Base-by-base conservation (phyloP, 73 alveolate genomes). In the Paramecium tetraurelia region DNA sequence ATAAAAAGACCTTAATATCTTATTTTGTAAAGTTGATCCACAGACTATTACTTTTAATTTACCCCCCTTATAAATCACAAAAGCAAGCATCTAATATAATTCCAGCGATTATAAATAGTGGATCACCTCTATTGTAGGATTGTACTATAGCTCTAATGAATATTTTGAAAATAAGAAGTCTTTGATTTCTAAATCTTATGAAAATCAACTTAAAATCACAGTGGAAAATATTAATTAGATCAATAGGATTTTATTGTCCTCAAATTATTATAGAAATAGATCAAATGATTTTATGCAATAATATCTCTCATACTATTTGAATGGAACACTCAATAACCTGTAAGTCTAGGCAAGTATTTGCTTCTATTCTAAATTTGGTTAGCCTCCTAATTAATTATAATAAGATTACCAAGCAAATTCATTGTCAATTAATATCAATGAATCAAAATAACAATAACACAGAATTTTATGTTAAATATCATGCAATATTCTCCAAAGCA, bases 351-450 rank as follows among this genome's bases (percentile, higher is more conserved):
- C 63, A 20, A 38, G 59, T 72, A 1, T 58, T 14, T 72, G 59
- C n/a, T 72, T 36, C 46, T 72, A 72, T 72, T 72, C 86, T 10
- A 72, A 40, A 33, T 72, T 72, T 72, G 86, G 86, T 72, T 72
- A 72, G 35, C 58, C 86, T 12, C 86, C 86, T 12, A 72, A 72
- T 72, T 38, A 72, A 72, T 72, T 72, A 72, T 38, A 33, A 43
- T 2, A 41, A 48, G 90, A 80, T 24, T 80, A 80, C 18, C 7
- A 80, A 80, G 90, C 76, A 9, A 41, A 80, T 48, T 46, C 7
- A 27, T 12, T 44, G 22, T 11, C 70, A 1, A 14, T 80, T 16
- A 22, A 33, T 24, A 21, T 36, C 4, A 41, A 80, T 43, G 43
- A 80, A 21, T 44, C 70, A 21, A 10, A 72, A 72, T 43, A 38